A percentile compares a stretch with the other conserved stretches of the same genome.
phyloP scores from a whole-genome alignment of 2,329 filamentous ascomycete genomes.

The Acarospora socialis region DNA sequence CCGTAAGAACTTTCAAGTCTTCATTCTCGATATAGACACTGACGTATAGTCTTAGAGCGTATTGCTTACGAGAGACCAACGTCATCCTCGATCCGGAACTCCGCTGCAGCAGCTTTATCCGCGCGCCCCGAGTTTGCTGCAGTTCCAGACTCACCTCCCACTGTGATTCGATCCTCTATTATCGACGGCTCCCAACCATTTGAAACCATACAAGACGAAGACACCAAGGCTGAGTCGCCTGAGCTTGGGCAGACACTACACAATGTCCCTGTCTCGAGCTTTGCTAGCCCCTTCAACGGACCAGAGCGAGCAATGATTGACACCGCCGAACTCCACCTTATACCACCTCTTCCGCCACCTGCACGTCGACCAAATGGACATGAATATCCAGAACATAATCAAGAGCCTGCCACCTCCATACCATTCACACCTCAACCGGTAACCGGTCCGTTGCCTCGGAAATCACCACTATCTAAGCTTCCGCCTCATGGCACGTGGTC shows the following conservation, averaged over 20 bases:
- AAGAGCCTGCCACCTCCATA: not conserved
- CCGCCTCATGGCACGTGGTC: too few relatives aligned
- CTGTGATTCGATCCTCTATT: not conserved
- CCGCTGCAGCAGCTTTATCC: not conserved
- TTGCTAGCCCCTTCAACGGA: not conserved
- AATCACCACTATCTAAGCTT: too few relatives aligned
- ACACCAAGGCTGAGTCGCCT: slow-evolving; percentile 12
- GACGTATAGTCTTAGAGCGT: slow-evolving; percentile 2
- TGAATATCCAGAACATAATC: not conserved
- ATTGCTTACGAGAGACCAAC: slow-evolving; percentile 11
- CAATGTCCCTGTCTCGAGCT: slow-evolving; percentile 1
- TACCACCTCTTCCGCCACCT: not conserved
- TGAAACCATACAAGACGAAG: too few relatives aligned
- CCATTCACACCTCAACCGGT: too few relatives aligned
- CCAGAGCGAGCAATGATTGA: not conserved
- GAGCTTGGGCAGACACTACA: slow-evolving; percentile 6
- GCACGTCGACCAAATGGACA: not conserved
- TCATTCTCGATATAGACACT: not conserved
- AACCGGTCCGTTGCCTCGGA: too few relatives aligned
- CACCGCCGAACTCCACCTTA: not conserved
- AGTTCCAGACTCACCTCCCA: slow-evolving; percentile 11
- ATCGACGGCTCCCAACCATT: not conserved
- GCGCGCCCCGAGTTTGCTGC: not conserved
- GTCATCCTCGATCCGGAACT: slow-evolving; percentile 5
- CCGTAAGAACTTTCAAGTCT: slow-evolving; percentile 1